phyloP scores from a whole-genome alignment of 306 rosid genomes.

The Gleditsia sinensis region DNA sequence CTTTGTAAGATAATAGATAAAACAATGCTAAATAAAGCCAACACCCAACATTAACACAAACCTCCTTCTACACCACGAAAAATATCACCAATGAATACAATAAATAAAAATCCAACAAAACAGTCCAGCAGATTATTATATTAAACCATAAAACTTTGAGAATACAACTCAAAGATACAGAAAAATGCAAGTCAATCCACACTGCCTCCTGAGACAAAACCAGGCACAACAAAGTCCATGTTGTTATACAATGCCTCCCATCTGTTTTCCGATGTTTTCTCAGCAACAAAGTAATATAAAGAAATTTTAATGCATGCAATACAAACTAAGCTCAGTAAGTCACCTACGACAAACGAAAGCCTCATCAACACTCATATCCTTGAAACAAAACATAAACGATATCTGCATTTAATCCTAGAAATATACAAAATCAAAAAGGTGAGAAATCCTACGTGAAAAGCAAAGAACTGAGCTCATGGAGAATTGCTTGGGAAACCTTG shows the following conservation, averaged over 20 bases:
- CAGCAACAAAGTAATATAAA: not conserved
- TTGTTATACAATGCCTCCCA: not conserved
- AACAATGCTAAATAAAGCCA: not conserved
- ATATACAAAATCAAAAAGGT: not conserved
- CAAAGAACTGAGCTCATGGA: conserved; percentile 69
- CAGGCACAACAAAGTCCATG: not conserved
- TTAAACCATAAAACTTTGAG: not conserved
- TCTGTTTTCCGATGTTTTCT: not conserved
- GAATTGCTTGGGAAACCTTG: conserved; percentile 56
- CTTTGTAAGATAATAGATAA: not conserved
- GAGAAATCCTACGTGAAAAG: conserved; percentile 60
- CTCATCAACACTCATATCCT: not conserved
- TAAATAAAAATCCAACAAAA: not conserved
- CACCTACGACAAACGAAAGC: not conserved
- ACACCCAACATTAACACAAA: not conserved
- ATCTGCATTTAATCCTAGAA: not conserved
- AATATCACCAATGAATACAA: not conserved
- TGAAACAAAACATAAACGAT: not conserved
- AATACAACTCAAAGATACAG: not conserved
- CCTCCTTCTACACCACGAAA: not conserved
- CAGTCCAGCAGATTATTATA: not conserved
- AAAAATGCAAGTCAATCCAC: not conserved
- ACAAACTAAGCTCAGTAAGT: not conserved
- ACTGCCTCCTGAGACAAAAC: not conserved
- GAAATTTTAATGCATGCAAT: not conserved